Conservation (phyloP, 208 protist species). For the Leishmania mexicana region DNA sequence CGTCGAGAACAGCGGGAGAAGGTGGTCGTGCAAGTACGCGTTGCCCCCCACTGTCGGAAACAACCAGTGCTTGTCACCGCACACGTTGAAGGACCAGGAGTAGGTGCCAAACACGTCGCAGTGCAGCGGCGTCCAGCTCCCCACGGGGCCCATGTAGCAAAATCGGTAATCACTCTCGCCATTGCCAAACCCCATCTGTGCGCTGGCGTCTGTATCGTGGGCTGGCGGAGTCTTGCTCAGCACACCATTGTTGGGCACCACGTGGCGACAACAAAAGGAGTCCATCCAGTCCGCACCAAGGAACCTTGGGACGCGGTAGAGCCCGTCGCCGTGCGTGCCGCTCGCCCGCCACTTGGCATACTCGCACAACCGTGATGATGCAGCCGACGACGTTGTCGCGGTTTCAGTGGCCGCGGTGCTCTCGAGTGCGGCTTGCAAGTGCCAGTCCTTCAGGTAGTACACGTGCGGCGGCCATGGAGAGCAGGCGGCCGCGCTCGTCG, state of each 20-base stretch:
- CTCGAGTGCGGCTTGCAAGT: conserved; percentile 62
- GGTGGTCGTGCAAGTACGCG: conserved; percentile 34
- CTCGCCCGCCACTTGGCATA: background rate
- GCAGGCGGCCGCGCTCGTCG: background rate
- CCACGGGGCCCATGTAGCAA: conserved; percentile 72
- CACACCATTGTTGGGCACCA: background rate
- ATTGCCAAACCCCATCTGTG: conserved; percentile 54
- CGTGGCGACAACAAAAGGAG: conserved; percentile 40
- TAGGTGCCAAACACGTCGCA: conserved; percentile 90
- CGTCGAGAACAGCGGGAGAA: conserved; percentile 37
- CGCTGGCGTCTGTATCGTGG: background rate
- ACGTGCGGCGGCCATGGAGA: background rate
- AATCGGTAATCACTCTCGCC: conserved; percentile 81
- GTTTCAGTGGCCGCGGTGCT: background rate
- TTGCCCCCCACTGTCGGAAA: conserved; percentile 65
- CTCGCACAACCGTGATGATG: background rate
- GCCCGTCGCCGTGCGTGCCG: conserved; percentile 33
- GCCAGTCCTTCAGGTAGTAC: conserved; percentile 87
- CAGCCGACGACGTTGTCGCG: background rate
- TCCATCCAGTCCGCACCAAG: conserved; percentile 87
- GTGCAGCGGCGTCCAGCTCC: conserved; percentile 79
- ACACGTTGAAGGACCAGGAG: conserved; percentile 89
- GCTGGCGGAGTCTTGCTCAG: background rate
- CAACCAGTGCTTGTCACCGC: conserved; percentile 85
- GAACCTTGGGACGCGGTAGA: conserved; percentile 78